Base-by-base conservation (phyloP, 495 filamentous ascomycete genomes). In the Hypomontagnella monticulosa region DNA sequence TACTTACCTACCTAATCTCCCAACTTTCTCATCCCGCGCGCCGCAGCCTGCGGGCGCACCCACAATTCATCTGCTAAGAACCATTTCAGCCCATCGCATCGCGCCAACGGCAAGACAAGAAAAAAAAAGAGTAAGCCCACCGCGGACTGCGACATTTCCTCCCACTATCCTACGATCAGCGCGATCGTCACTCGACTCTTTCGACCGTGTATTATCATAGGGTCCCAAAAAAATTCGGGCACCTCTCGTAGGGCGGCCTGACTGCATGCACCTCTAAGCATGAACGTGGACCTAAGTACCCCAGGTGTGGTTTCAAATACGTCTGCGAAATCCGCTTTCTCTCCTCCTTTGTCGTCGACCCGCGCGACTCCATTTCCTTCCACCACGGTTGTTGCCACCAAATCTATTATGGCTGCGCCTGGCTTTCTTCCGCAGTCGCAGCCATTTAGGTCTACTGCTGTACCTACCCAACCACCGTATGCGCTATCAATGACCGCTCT, bases 251-350 rank as follows among this genome's bases (percentile, higher is more conserved):
- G 51, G 68, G 67, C 57, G 58, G 67, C 61, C 43, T 64, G 53
- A 63, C 70, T 75, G 74, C 72, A 77, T 79, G 76, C 75, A 75
- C 76, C 72, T 62, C 73, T 63, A 75, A 76, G 73, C 69, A 79
- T 81, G 76, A 79, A 76, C 74, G 76, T 72, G 73, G 74, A 78
- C 47, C 71, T 69, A 51, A 76, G 72, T 64, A 66, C 71, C 46
- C 56, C 63, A 36, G 66, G 71, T 72, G 71, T 73, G 66, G 61
- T 71, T 37, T 62, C 74, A 43, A 73, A 71, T 70, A 73, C 74
- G 61, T 57, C 73, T 41, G 57, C 55, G 33, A 74, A 71, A 61
- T 47, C 60, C 43, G 48, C 68, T 36, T 75, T 73, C 41, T 67
- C 72, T 44, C 52, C 72, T 46, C 51, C 64, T 54, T 70, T 80